Percentiles rank a stretch among this genome's conserved stretches.
Evolutionary conservation across 352 stramenopile species (phyloP).

Genomic region (Globisporangium echinulatum): DNA sequence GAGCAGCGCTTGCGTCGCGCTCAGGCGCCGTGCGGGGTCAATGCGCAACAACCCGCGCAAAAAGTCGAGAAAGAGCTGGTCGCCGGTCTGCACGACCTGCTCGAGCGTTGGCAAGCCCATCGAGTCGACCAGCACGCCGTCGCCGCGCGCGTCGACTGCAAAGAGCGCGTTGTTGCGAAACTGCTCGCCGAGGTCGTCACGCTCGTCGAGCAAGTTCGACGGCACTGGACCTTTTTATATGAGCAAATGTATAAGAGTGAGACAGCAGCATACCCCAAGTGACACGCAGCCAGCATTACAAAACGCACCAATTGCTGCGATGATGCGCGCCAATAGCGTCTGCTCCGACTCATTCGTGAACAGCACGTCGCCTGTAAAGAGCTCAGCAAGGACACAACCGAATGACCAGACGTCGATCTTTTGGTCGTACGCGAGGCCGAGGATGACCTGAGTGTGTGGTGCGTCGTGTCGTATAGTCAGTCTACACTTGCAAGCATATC

Average conservation of each 20-base stretch:
- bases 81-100: constrained; percentile 43
- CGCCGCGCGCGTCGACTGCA: constrained; percentile 35
- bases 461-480: too few species aligned
- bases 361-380: constrained; percentile 83
- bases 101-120: constrained; percentile 41
- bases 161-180: constrained; percentile 58
- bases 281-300: too few species aligned
- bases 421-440: constrained; percentile 89
- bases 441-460: constrained; percentile 74
- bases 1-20: constrained; percentile 43
- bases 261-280: too few species aligned
- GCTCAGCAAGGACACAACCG: constrained; percentile 82
- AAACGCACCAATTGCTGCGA: constrained; percentile 54
- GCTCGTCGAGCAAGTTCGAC: constrained; percentile 40
- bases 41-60: constrained; percentile 61
- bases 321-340: constrained; percentile 91
- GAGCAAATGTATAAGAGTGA: too few species aligned
- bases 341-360: constrained; percentile 87
- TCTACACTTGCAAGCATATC: constrained; percentile 18
- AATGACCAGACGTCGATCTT: constrained; percentile 90
- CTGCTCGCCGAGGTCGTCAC: constrained; percentile 44
- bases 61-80: constrained; percentile 63
- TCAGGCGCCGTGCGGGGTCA: constrained; percentile 43
- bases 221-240: constrained; percentile 48
- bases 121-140: constrained; percentile 32